Base-by-base conservation (phyloP, 768 basidiomycete genomes). In the Suillus occidentalis region DNA sequence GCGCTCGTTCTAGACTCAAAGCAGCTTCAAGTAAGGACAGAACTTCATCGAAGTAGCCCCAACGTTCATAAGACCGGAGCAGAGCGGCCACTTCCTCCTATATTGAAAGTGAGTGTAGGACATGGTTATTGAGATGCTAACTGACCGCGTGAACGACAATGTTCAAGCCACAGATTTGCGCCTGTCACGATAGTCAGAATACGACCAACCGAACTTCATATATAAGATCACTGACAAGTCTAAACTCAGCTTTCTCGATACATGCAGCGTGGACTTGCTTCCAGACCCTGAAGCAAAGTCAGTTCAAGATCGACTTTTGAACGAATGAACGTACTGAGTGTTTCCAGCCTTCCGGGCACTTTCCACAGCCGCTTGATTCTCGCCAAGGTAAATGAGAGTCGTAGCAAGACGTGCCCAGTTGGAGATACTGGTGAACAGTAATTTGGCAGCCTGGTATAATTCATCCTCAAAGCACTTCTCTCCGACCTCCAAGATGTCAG, bases 391-490 rank as follows among this genome's bases (percentile, higher is more conserved):
- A 74, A 99, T 98, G 72, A 99, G 87, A 10, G 97, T 99, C 2
- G 97, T 99, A 0, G 97, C 97, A 66, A 99, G 82, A 65, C 97
- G 88, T 52, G 97, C 97, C 95, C 96, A 99, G 79, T 99, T 99
- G 1, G 95, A 97, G 72, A 99, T 99, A 78, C 95, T 96, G 45
- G 88, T 87, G 83, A 99, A 99, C 56, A 99, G 82, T 6, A 99
- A 78, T 80, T 97, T 97, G 39, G 97, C 92, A 57, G 97, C 97
- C 71, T 99, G 95, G 77, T 99, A 99, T 36, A 99, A 83, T 73
- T 95, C 94, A 66, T 98, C 97, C 72, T 99, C 94, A 81, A 99
- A 99, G 74, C 96, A 99, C 78, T 99, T 98, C 83, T 99, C 97
- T 76, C 97, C 97, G 62, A 99, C 97, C 69, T 94, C 92, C 25